Conservation (phyloP, 495 filamentous ascomycete species). For the Aspergillus affinis region DNA sequence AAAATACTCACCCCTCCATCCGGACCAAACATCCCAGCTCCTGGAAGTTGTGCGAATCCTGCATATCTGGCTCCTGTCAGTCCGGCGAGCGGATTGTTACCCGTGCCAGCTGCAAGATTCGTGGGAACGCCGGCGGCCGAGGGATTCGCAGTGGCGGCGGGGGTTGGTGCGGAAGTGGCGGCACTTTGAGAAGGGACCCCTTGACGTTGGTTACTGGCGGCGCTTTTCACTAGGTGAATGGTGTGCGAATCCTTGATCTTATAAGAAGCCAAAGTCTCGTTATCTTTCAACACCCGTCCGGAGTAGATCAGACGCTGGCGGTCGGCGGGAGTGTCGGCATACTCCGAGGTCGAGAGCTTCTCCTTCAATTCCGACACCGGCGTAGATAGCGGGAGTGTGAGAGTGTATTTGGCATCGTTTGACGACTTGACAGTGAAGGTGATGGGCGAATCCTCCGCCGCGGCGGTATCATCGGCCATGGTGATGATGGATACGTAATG, state of each 20-base stretch:
- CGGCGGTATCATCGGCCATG: conserved; percentile 49
- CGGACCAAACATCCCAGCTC: conserved; percentile 86
- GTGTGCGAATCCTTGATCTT: conserved; percentile 97
- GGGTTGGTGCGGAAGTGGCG: conserved; percentile 42
- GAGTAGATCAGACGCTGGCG: conserved; percentile 96
- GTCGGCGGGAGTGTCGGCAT: conserved; percentile 79
- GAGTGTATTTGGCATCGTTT: conserved; percentile 75
- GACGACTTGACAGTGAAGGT: conserved; percentile 95
- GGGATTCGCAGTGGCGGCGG: conserved; percentile 51
- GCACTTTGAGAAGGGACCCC: conserved; percentile 52
- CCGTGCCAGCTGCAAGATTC: conserved; percentile 89
- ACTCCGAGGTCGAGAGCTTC: conserved; percentile 76
- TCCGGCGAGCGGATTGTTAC: conserved; percentile 84
- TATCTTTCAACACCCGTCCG: conserved; percentile 92
- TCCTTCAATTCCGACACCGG: conserved; percentile 84
- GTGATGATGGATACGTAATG: conserved; percentile 16
- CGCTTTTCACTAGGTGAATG: conserved; percentile 93
- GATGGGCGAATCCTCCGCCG: conserved; percentile 56
- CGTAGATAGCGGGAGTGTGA: conserved; percentile 76
- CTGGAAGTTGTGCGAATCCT: conserved; percentile 85
- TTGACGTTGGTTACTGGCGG: conserved; percentile 80
- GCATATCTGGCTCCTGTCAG: conserved; percentile 94
- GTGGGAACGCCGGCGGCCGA: conserved; percentile 67
- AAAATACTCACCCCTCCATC: conserved; percentile 84
- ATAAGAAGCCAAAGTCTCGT: conserved; percentile 77